Conservation (phyloP, 345 rosid genomes). For the Heritiera littoralis region DNA sequence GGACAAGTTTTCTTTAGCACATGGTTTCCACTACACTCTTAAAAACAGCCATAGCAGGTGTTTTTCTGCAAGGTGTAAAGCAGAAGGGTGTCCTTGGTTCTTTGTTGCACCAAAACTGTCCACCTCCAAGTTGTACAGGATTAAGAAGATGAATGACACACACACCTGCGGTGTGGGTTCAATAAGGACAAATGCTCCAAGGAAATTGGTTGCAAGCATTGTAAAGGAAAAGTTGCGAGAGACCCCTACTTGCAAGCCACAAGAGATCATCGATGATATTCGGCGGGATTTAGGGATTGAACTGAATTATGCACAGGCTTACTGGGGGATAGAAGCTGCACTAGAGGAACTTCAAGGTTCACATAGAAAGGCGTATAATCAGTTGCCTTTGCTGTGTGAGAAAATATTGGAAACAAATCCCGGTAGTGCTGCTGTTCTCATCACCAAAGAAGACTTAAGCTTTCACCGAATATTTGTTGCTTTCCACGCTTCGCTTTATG, state of each 20-base stretch:
- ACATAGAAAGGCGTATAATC: slow-evolving; percentile 47
- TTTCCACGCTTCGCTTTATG: slow-evolving; percentile 48
- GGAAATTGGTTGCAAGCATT: slow-evolving; percentile 51
- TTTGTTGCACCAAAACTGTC: slow-evolving; percentile 54
- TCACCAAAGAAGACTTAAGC: slow-evolving; percentile 41
- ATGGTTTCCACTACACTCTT: slow-evolving; percentile 48
- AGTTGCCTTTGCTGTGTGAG: slow-evolving; percentile 57
- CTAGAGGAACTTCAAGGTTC: slow-evolving; percentile 59
- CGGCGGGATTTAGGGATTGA: slow-evolving; percentile 55
- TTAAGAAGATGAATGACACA: slow-evolving; percentile 47
- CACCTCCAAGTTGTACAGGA: slow-evolving; percentile 41
- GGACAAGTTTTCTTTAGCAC: slow-evolving; percentile 55
- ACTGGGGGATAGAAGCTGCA: slow-evolving; percentile 61
- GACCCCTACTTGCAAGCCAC: slow-evolving; percentile 53
- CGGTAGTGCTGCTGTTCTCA: slow-evolving; percentile 49
- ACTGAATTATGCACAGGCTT: slow-evolving; percentile 52
- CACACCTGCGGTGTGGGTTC: slow-evolving; percentile 49
- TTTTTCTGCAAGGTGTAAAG: slow-evolving; percentile 49
- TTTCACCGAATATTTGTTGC: slow-evolving; percentile 60
- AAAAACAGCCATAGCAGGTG: slow-evolving; percentile 58
- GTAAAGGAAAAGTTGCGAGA: slow-evolving; percentile 58
- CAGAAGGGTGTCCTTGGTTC: slow-evolving; percentile 59
- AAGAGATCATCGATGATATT: slow-evolving; percentile 50
- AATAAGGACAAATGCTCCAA: slow-evolving; percentile 40
- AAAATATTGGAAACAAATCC: slow-evolving; percentile 57